These are phyloP conservation scores for Podospora pseudoanserina DNA, from an alignment of 495 filamentous ascomycete genomes.

Conservation along the genomic window DNA sequence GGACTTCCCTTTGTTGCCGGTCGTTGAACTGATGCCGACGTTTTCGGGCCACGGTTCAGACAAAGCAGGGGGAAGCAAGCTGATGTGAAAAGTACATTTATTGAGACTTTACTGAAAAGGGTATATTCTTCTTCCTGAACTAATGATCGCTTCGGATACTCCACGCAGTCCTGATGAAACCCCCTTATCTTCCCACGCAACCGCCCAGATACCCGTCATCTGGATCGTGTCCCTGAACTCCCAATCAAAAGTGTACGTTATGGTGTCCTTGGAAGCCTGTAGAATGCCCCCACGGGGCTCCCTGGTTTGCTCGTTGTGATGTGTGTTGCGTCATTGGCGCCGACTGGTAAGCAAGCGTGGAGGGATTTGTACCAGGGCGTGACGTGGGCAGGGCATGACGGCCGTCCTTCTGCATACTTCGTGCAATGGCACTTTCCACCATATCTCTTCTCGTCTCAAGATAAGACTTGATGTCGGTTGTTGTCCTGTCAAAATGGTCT, in stretches of 20 bases:
- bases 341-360: not conserved
- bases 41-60: not conserved
- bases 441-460: not conserved
- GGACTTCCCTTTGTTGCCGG: not conserved
- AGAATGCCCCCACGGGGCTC: not conserved
- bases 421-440: not conserved
- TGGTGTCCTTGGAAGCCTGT: not conserved
- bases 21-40: not conserved
- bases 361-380: not conserved
- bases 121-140: not conserved
- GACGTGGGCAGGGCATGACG: not conserved
- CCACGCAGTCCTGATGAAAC: not conserved
- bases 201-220: not conserved
- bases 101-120: not conserved
- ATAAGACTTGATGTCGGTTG: conserved; percentile 14
- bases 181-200: not conserved
- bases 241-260: not conserved
- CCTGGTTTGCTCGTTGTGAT: not conserved
- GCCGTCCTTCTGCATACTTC: not conserved
- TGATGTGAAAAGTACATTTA: not conserved
- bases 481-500: conserved; percentile 43
- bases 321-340: not conserved
- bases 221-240: not conserved
- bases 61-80: too few species aligned
- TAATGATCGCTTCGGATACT: not conserved